A percentile compares a stretch with the other conserved stretches of the same genome.
These are phyloP conservation scores for Triticum timopheevii DNA, from an alignment of 176 grass and related monocot species.

Conservation along the genomic window DNA sequence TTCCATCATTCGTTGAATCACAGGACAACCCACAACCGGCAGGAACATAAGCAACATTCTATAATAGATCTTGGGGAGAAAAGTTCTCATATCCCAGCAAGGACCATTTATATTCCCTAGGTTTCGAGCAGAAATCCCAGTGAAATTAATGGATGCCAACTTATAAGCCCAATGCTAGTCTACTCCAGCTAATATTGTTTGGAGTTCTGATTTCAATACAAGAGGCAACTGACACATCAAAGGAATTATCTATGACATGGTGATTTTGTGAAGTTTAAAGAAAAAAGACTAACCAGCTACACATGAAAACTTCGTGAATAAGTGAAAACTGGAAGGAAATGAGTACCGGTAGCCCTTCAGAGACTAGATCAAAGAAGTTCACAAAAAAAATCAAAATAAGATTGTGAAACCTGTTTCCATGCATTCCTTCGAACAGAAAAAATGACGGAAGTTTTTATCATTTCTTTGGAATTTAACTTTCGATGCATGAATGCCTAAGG, in stretches of 20 bases:
- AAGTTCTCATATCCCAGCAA: background rate
- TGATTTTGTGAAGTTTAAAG: background rate
- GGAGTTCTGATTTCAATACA: background rate
- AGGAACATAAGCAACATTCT: background rate
- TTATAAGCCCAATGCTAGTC: background rate
- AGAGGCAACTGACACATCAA: background rate
- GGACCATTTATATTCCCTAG: background rate
- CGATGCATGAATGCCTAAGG: background rate
- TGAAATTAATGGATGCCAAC: background rate
- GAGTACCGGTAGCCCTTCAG: background rate
- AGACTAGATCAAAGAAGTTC: slow-evolving; percentile 14
- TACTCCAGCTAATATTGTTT: background rate
- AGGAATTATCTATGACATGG: background rate
- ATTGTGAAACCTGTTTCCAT: background rate
- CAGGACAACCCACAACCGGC: background rate
- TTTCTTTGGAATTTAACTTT: background rate
- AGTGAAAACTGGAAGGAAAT: background rate
- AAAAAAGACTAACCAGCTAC: background rate
- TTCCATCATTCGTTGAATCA: background rate
- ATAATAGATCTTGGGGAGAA: background rate
- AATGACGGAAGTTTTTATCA: background rate
- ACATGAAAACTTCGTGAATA: background rate
- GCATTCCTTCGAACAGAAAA: background rate
- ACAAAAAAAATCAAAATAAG: background rate
- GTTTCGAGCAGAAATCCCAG: background rate